A percentile compares a stretch with the other conserved stretches of the same genome.
Evolutionary conservation across 2,329 filamentous ascomycete species (phyloP).

Genomic region (Penicillium psychrosexuale): DNA sequence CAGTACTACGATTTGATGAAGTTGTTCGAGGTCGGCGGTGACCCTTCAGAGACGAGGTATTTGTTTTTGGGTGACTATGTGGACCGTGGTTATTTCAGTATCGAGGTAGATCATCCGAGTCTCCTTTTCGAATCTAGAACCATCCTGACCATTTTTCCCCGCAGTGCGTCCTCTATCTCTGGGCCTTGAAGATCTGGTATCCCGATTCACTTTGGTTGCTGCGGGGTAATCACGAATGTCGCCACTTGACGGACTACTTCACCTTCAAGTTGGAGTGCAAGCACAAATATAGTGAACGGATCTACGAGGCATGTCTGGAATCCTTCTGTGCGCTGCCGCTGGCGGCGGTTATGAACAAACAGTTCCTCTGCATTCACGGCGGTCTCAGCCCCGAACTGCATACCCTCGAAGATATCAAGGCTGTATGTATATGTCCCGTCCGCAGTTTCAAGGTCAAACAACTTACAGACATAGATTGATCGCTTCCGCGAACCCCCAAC

Average conservation of each 20-base stretch:
- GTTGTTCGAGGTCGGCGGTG: conserved; percentile 95
- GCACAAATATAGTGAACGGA: conserved; percentile 95
- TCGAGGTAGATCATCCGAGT: conserved; percentile 60
- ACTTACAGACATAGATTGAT: conserved; percentile 65
- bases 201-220: conserved; percentile 95
- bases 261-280: conserved; percentile 99
- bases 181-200: conserved; percentile 98
- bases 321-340: conserved; percentile 93
- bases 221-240: conserved; percentile 96
- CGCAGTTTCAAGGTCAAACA: not conserved
- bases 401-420: conserved; percentile 90
- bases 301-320: conserved; percentile 98
- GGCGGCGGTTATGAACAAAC: conserved; percentile 99
- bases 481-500: conserved; percentile 97
- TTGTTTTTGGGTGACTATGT: conserved; percentile 98
- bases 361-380: conserved; percentile 97
- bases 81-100: conserved; percentile 97
- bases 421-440: conserved; percentile 52
- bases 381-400: conserved; percentile 94
- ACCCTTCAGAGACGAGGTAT: conserved; percentile 93
- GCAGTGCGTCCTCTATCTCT: conserved; percentile 93
- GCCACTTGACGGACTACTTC: conserved; percentile 98
- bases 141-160: conserved; percentile 8
- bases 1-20: conserved; percentile 99
- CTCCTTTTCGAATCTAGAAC: not conserved